Evolutionary conservation across 352 stramenopile species (phyloP).

Genomic region (Pythium scleroteichum): DNA sequence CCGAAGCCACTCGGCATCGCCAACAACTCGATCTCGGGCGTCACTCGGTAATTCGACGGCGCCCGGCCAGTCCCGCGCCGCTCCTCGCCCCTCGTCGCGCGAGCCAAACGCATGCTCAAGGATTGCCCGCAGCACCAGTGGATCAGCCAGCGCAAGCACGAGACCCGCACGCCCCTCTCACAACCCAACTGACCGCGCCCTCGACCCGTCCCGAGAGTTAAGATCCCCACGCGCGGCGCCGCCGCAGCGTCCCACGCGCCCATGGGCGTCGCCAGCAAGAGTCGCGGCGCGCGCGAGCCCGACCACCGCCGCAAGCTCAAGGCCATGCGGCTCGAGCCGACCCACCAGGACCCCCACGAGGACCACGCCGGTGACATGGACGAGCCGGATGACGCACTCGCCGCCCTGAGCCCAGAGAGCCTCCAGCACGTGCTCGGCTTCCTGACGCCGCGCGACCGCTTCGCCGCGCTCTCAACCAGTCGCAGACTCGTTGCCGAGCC

Average conservation of each 20-base stretch:
- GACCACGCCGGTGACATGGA: background rate
- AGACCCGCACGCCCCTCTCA: slow-evolving; percentile 77
- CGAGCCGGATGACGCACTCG: slow-evolving; percentile 9
- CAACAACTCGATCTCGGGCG: background rate
- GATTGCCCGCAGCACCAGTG: slow-evolving; percentile 90
- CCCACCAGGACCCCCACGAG: background rate
- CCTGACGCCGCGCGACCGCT: slow-evolving; percentile 53
- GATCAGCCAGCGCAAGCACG: slow-evolving; percentile 87
- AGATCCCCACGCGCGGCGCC: background rate
- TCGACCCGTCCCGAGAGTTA: background rate
- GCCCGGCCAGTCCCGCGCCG: background rate
- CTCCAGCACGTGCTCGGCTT: slow-evolving; percentile 64
- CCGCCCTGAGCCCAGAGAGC: slow-evolving; percentile 37
- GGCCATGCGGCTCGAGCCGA: slow-evolving; percentile 6
- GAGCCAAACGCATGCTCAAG: slow-evolving; percentile 70
- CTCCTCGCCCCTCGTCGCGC: background rate
- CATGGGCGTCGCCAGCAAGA: slow-evolving; percentile 20
- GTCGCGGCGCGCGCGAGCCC: background rate
- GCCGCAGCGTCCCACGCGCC: slow-evolving; percentile 1
- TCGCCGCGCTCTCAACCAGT: slow-evolving; percentile 52
- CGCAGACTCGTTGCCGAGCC: slow-evolving; percentile 41
- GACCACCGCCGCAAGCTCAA: slow-evolving; percentile 16
- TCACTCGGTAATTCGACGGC: slow-evolving; percentile 8
- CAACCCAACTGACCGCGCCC: slow-evolving; percentile 45
- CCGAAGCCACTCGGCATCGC: slow-evolving; percentile 5